Evolutionary conservation across 257 asterid species (phyloP).

Genomic region (Capsicum rhomboideum): DNA sequence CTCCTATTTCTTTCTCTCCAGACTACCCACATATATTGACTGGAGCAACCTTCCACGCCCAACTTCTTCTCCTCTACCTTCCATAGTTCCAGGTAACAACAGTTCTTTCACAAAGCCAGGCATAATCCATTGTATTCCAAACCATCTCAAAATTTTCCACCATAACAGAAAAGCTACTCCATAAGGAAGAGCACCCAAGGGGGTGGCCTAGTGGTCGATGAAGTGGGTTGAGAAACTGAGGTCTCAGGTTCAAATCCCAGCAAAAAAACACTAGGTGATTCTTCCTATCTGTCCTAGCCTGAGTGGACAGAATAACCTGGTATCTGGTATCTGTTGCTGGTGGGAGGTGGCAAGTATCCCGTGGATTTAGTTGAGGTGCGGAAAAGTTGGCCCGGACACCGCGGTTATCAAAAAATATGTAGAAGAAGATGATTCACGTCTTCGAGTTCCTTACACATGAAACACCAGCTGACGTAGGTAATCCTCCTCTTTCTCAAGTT

Average conservation of each 20-base stretch:
- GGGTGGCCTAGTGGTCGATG: no score
- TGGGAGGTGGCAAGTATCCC: no score
- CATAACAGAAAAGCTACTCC: background rate
- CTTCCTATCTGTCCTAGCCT: no score
- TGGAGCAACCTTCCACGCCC: background rate
- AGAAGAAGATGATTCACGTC: background rate
- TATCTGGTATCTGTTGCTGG: no score
- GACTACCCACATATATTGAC: background rate
- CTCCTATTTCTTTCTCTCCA: background rate
- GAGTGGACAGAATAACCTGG: no score
- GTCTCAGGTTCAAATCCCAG: no score
- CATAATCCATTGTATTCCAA: background rate
- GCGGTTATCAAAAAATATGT: background rate
- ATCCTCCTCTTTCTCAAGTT: background rate
- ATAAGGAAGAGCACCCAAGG: background rate
- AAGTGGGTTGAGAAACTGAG: no score
- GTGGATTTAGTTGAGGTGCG: no score
- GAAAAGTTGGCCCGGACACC: no score
- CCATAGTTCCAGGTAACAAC: background rate
- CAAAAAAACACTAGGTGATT: no score
- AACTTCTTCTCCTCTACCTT: background rate
- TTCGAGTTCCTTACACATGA: background rate
- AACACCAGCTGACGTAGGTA: background rate
- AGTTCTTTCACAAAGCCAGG: background rate
- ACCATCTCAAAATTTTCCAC: background rate